Percentiles rank a stretch among this genome's conserved stretches.
phyloP scores from a whole-genome alignment of 2,329 filamentous ascomycete genomes.

The Clathrospora elynae region DNA sequence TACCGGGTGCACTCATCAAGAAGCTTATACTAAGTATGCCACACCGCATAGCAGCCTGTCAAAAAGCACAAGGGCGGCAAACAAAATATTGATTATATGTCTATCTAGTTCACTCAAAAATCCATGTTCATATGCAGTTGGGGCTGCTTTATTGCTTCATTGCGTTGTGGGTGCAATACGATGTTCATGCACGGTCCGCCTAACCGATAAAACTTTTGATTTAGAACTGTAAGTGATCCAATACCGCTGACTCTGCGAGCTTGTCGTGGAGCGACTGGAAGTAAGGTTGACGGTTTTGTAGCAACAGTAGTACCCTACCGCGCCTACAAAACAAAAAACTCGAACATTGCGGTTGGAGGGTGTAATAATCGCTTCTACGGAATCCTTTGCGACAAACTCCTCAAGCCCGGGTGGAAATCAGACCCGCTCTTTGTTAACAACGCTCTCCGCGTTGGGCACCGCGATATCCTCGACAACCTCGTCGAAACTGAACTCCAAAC shows the following conservation, averaged over 20 bases:
- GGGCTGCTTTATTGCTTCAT: too few species aligned
- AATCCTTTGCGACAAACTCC: slow-evolving; percentile 62
- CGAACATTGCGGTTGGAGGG: slow-evolving; percentile 66
- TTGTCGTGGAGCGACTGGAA: background rate
- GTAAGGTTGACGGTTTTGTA: too few species aligned
- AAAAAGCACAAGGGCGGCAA: background rate
- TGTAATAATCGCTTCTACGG: slow-evolving; percentile 67
- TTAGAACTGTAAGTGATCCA: too few species aligned
- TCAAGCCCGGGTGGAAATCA: slow-evolving; percentile 62
- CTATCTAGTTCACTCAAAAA: too few species aligned
- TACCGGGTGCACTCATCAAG: background rate
- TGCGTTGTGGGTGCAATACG: too few species aligned
- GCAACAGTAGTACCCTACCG: slow-evolving; percentile 94
- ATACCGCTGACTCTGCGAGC: background rate
- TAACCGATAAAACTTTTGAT: too few species aligned
- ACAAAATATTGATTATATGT: background rate
- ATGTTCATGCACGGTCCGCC: too few species aligned
- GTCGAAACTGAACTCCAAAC: slow-evolving; percentile 76
- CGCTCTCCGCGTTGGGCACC: slow-evolving; percentile 66
- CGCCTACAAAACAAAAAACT: slow-evolving; percentile 70
- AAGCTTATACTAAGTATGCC: background rate
- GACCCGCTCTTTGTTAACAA: slow-evolving; percentile 65
- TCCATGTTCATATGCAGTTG: too few species aligned
- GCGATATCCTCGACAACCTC: slow-evolving; percentile 73
- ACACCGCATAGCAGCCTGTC: background rate